phyloP scores from a whole-genome alignment of 768 basidiomycete genomes.

The Epithele typhae region DNA sequence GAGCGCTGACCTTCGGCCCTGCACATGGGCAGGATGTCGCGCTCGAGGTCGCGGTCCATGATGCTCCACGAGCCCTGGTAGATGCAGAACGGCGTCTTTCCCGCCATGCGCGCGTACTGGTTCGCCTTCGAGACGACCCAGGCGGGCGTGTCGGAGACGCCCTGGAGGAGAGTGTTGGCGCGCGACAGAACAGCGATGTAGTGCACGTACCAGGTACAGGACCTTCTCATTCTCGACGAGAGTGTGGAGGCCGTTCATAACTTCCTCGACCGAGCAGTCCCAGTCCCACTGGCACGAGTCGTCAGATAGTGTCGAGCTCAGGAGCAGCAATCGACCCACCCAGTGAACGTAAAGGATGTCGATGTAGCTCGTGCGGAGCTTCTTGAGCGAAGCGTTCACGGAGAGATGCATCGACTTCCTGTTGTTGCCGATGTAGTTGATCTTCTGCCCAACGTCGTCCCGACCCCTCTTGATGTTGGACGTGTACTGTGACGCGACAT shows the following conservation, averaged over 20 bases:
- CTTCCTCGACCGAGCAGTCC: constrained; percentile 46
- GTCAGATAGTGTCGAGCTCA: too few species aligned
- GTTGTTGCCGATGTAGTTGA: constrained; percentile 34
- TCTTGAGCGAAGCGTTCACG: constrained; percentile 32
- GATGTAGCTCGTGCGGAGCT: constrained; percentile 39
- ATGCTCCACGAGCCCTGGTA: constrained; percentile 35
- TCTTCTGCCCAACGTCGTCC: constrained; percentile 15
- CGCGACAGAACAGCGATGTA: too few species aligned
- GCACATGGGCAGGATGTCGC: constrained; percentile 36
- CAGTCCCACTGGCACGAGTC: constrained; percentile 40
- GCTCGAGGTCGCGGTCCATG: constrained; percentile 33
- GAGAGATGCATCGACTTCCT: constrained; percentile 34
- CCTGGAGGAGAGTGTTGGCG: constrained; percentile 4
- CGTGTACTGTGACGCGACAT: constrained; percentile 22
- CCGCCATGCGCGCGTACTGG: constrained; percentile 35
- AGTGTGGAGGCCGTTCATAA: constrained; percentile 50
- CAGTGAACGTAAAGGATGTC: constrained; percentile 44
- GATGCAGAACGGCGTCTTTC: constrained; percentile 33
- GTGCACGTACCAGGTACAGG: constrained; percentile 22
- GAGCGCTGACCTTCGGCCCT: constrained; percentile 21
- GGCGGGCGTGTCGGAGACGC: constrained; percentile 30
- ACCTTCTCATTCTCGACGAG: constrained; percentile 50
- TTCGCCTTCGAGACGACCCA: constrained; percentile 36
- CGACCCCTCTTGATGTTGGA: constrained; percentile 19
- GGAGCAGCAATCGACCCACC: constrained; percentile 3